Evolutionary conservation across 106 monocot genomes (phyloP), one percentile per base, ranked within the genome.

Genomic region (Dioscorea dumetorum): DNA sequence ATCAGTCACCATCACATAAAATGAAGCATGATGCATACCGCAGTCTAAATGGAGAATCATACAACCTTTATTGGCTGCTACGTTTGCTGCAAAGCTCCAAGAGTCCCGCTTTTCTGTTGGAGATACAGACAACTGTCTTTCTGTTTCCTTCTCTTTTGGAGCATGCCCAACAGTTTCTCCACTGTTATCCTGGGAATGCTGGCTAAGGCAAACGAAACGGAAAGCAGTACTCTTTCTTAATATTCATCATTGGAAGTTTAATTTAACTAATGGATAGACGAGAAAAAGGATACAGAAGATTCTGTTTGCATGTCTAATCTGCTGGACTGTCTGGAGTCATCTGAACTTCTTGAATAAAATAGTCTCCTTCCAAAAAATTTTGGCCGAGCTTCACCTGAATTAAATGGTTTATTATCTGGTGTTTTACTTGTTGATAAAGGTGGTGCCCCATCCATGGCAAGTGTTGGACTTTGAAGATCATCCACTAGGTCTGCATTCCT

Each of bases 381-480:
- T 54, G 63, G 16, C 21, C 32, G 8, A 24, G 20, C 48, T 33
- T 33, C 24, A 60, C 56, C 33, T 59, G 78, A 49, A 72, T 70
- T 79, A 48, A 15, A 54, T 33, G 59, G 28, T 59, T 58, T 70
- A 23, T 81, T 70, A 59, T 63, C 65, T 8, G 41, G 22, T 34
- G 53, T 49, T 67, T 70, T 76, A 48, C 66, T 68, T 59, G 24
- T 63, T 50, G 31, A 31, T 48, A 75, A 71, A 75, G 79, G 57
- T 64, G 77, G 66, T 19, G 73, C 66, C 21, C 16, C 62, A 76
- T 82, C 76, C 48, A 64, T 60, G 32, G 87, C 90, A 73, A 91
- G 67, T 64, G 81, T 86, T 76, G 91, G 95, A 63, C 86, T 91
- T 49, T 73, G 68, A 48, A 70, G 48, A 84, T 82, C 77, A 84